Evolutionary conservation across 2,329 filamentous ascomycete species (phyloP).

Genomic region (Septoria linicola): DNA sequence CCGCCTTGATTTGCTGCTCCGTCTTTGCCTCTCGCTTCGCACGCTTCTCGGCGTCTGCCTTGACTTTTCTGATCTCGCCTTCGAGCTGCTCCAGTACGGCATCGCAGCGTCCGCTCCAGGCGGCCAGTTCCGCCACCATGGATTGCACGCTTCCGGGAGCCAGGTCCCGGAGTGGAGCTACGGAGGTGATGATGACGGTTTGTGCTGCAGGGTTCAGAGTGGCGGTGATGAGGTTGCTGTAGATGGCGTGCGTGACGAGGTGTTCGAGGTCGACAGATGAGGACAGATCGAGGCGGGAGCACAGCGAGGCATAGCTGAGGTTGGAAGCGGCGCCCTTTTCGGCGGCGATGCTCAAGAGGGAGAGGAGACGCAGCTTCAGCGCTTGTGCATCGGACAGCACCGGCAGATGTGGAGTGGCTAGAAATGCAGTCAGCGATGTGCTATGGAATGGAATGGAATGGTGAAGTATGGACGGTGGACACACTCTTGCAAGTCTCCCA

Average conservation of each 20-base stretch:
- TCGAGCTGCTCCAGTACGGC: constrained; percentile 73
- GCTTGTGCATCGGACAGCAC: constrained; percentile 68
- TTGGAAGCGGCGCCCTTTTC: constrained; percentile 49
- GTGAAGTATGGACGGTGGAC: too few relatives aligned
- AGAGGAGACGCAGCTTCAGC: constrained; percentile 86
- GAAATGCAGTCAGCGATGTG: constrained; percentile 6
- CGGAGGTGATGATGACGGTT: constrained; percentile 72
- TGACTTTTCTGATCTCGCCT: constrained; percentile 67
- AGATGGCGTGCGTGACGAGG: constrained; percentile 83
- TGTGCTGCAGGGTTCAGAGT: constrained; percentile 78
- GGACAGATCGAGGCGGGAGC: constrained; percentile 64
- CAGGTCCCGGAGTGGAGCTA: constrained; percentile 84
- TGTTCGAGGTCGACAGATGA: constrained; percentile 73
- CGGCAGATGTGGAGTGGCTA: constrained; percentile 60
- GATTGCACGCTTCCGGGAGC: constrained; percentile 67
- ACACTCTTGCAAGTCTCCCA: constrained; percentile 72
- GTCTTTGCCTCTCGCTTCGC: constrained; percentile 46
- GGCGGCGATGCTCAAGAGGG: constrained; percentile 76
- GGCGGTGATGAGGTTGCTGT: constrained; percentile 76
- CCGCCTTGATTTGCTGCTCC: constrained; percentile 41
- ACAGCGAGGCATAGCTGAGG: constrained; percentile 72
- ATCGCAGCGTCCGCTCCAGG: constrained; percentile 78
- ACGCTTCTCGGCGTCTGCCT: constrained; percentile 44
- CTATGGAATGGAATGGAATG: not conserved
- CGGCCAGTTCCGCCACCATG: constrained; percentile 66